These are phyloP conservation scores for Gliomastix tumulicola DNA, from an alignment of 2,329 filamentous ascomycete species.

Conservation along the genomic window DNA sequence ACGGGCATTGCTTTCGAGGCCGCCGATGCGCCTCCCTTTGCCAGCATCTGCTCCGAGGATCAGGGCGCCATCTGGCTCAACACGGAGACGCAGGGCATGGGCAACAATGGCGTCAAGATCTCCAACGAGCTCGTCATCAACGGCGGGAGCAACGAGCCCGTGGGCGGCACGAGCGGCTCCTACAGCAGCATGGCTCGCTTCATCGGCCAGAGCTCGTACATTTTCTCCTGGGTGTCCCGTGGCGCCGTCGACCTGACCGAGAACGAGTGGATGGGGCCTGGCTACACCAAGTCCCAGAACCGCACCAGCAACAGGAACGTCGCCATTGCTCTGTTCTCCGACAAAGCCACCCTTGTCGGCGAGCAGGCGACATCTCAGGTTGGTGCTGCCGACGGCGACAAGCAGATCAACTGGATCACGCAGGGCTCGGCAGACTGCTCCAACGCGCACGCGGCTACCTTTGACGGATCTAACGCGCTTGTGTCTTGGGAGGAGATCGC, in stretches of 20 bases:
- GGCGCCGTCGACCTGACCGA: slow-evolving; percentile 46
- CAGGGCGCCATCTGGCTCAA: slow-evolving; percentile 60
- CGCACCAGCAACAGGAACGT: slow-evolving; percentile 53
- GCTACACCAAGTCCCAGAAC: slow-evolving; percentile 43
- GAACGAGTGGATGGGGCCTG: slow-evolving; percentile 51
- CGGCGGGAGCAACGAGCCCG: slow-evolving; percentile 48
- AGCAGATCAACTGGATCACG: slow-evolving; percentile 54
- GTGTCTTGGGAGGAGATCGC: slow-evolving; percentile 56
- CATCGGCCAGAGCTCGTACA: slow-evolving; percentile 41
- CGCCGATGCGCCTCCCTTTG: slow-evolving; percentile 50
- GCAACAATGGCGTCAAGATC: slow-evolving; percentile 44
- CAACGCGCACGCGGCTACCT: slow-evolving; percentile 51
- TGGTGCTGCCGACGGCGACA: slow-evolving; percentile 44
- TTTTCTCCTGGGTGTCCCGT: slow-evolving; percentile 57
- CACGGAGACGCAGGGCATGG: slow-evolving; percentile 51
- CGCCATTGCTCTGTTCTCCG: slow-evolving; percentile 47
- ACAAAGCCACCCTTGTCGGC: slow-evolving; percentile 50
- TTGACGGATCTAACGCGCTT: slow-evolving; percentile 43
- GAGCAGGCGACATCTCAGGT: slow-evolving; percentile 46
- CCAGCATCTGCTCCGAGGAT: slow-evolving; percentile 53
- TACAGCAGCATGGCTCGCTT: slow-evolving; percentile 52
- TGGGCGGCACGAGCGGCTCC: slow-evolving; percentile 58
- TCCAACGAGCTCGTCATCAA: slow-evolving; percentile 57
- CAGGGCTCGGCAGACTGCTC: slow-evolving; percentile 41
- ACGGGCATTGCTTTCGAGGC: slow-evolving; percentile 58